These are phyloP conservation scores for Psilocybe cubensis DNA, from an alignment of 768 basidiomycete species.

Conservation along the genomic window DNA sequence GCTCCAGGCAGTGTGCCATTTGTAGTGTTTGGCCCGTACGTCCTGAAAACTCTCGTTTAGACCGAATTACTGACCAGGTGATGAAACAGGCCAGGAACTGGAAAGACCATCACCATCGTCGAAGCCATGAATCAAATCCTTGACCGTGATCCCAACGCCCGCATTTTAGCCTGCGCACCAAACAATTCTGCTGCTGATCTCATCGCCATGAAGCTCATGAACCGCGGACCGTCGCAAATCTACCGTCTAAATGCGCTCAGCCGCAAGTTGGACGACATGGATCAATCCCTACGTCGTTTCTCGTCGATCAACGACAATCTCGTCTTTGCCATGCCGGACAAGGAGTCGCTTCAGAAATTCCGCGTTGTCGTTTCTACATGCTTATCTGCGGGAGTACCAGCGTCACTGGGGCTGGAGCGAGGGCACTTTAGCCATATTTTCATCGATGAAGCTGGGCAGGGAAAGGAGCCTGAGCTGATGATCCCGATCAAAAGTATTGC, in stretches of 20 bases:
- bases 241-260: slow-evolving; percentile 60
- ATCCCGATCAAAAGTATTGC: slow-evolving; percentile 56
- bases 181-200: slow-evolving; percentile 71
- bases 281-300: slow-evolving; percentile 39
- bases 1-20: slow-evolving; percentile 55
- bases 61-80: not conserved
- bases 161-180: slow-evolving; percentile 67
- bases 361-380: slow-evolving; percentile 64
- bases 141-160: slow-evolving; percentile 37
- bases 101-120: slow-evolving; percentile 68
- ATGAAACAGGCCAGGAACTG: slow-evolving; percentile 59
- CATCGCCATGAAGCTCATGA: slow-evolving; percentile 47
- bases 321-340: slow-evolving; percentile 49
- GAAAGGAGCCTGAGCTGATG: slow-evolving; percentile 61
- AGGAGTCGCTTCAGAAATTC: slow-evolving; percentile 42
- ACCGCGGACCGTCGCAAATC: slow-evolving; percentile 38
- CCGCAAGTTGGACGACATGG: slow-evolving; percentile 39
- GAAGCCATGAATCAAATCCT: slow-evolving; percentile 66
- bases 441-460: slow-evolving; percentile 69
- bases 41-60: slow-evolving; percentile 11
- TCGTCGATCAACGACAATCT: slow-evolving; percentile 41
- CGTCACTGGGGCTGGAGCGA: slow-evolving; percentile 47
- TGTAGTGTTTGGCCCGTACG: slow-evolving; percentile 68
- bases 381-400: slow-evolving; percentile 51
- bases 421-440: slow-evolving; percentile 68